Evolutionary conservation across 2,329 filamentous ascomycete genomes (phyloP).

Genomic region (Akanthomyces dipterigenus): DNA sequence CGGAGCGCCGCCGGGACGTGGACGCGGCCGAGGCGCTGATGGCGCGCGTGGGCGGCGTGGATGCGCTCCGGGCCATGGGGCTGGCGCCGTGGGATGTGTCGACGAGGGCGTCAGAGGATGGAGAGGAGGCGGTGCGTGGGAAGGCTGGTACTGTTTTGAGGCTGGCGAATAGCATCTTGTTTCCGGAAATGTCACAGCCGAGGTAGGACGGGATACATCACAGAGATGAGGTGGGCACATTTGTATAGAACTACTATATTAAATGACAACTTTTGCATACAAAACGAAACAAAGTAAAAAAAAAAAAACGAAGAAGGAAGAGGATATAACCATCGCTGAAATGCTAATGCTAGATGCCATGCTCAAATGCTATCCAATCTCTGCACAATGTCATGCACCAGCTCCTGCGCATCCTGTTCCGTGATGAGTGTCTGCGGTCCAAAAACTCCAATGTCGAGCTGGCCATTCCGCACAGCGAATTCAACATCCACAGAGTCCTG

Average conservation of each 20-base stretch:
- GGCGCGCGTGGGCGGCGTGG: slow-evolving; percentile 41
- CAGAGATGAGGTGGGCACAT: neutral
- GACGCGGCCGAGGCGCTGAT: slow-evolving; percentile 42
- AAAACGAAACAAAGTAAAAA: neutral
- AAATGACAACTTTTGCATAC: neutral
- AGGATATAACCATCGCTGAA: neutral
- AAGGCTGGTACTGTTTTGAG: slow-evolving; percentile 47
- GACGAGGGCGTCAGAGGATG: neutral
- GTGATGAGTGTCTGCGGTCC: slow-evolving; percentile 25
- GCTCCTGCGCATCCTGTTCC: slow-evolving; percentile 17
- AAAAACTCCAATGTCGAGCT: slow-evolving; percentile 35
- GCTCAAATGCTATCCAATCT: slow-evolving; percentile 14
- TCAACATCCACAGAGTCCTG: slow-evolving; percentile 37
- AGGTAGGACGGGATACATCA: neutral
- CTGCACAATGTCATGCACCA: slow-evolving; percentile 22
- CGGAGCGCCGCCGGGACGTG: slow-evolving; percentile 43
- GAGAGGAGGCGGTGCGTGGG: slow-evolving; percentile 23
- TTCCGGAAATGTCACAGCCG: slow-evolving; percentile 37
- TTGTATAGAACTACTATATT: neutral
- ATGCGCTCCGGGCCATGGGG: slow-evolving; percentile 51
- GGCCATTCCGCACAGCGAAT: slow-evolving; percentile 25
- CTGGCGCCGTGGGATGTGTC: slow-evolving; percentile 41
- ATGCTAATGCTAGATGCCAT: neutral
- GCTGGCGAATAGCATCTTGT: slow-evolving; percentile 50
- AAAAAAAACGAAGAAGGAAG: neutral